Evolutionary conservation across 2,329 filamentous ascomycete species (phyloP).

Genomic region (Claviceps fusiformis): DNA sequence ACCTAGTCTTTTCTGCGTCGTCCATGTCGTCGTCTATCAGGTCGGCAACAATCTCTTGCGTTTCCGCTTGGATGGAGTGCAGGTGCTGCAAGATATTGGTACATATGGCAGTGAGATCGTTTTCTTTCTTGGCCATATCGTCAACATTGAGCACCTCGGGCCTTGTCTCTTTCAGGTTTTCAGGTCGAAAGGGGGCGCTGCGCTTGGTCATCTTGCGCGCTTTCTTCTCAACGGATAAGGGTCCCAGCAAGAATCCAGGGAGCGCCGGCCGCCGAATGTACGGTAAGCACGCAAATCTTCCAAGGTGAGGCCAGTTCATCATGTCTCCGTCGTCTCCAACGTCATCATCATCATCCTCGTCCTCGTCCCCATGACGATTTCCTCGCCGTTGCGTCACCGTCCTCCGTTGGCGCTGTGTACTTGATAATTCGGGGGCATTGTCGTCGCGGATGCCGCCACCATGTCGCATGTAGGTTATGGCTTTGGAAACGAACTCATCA

Average conservation of each 20-base stretch:
- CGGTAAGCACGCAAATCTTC: conserved; percentile 61
- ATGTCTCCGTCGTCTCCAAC: conserved; percentile 63
- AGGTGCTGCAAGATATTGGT: conserved; percentile 57
- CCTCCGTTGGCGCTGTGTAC: conserved; percentile 34
- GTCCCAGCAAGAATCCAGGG: conserved; percentile 75
- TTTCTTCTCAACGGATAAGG: conserved; percentile 79
- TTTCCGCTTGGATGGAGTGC: conserved; percentile 29
- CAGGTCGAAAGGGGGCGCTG: conserved; percentile 54
- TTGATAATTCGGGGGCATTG: conserved; percentile 34
- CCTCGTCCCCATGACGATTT: conserved; percentile 37
- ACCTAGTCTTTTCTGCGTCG: conserved; percentile 29
- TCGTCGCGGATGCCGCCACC: conserved; percentile 43
- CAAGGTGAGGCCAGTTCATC: conserved; percentile 77
- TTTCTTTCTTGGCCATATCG: conserved; percentile 64
- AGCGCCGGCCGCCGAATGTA: conserved; percentile 61
- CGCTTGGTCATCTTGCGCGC: conserved; percentile 57
- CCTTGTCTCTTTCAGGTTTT: conserved; percentile 54
- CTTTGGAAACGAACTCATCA: conserved; percentile 85
- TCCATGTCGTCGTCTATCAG: conserved; percentile 32
- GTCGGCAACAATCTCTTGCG: conserved; percentile 31
- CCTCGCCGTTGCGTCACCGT: conserved; percentile 13
- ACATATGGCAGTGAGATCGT: conserved; percentile 68
- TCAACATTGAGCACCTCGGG: conserved; percentile 65
- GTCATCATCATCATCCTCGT: conserved; percentile 41
- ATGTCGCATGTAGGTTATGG: conserved; percentile 72